Evolutionary conservation across 169 alveolate genomes (phyloP), one percentile per base, ranked within the genome.

Genomic region (Plasmodium inui): DNA sequence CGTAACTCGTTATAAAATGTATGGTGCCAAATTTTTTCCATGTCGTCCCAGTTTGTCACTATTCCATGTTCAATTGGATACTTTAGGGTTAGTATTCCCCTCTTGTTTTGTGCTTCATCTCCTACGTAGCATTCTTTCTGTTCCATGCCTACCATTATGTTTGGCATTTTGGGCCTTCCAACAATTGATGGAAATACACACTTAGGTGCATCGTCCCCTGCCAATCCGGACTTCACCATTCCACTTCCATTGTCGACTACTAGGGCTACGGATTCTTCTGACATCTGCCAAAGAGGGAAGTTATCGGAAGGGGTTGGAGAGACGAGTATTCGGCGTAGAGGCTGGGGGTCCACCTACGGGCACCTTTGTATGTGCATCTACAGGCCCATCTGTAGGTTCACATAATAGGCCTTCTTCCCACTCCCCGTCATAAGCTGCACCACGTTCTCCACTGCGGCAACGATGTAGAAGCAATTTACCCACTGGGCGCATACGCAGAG

Each of bases 181-280:
- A 99, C 99, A 32, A 99, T 98, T 90, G 99, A 98, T 9, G 99
- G 99, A 98, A 99, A 99, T 78, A 98, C 99, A 93, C 99, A 98
- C 67, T 99, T 97, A 26, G 99, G 99, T 72, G 99, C 99, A 91
- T 99, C 99, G 80, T 99, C 99, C 17, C 99, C 99, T 34, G 99
- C 99, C 76, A 99, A 97, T 82, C 99, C 99, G 55, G 99, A 99
- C 97, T 99, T 99, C 96, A 98, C 98, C 98, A 98, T 97, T 50
- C 99, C 99, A 96, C 99, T 98, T 71, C 99, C 99, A 94, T 99
- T 99, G 97, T 99, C 99, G 92, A 99, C 98, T 83, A 99, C 99
- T 95, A 99, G 96, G 61, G 99, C 99, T 84, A 97, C 97, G 9
- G 83, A 78, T 46, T 91, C 95, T 82, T 91, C 95, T 39, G 89